These are phyloP conservation scores for Sarocladium kiliense DNA, from an alignment of 2,329 filamentous ascomycete genomes.

Conservation along the genomic window DNA sequence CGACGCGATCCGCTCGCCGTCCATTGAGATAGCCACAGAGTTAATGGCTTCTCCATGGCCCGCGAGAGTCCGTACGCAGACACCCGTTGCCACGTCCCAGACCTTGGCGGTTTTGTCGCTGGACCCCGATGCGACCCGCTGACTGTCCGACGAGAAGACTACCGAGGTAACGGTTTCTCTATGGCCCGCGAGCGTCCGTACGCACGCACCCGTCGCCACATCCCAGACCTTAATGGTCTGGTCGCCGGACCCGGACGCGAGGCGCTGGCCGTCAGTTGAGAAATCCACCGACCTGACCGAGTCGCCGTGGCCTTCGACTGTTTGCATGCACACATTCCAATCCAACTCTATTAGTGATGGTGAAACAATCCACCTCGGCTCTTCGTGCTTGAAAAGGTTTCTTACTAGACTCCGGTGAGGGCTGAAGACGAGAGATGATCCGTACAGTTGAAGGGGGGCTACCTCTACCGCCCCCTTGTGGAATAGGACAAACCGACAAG, in stretches of 20 bases:
- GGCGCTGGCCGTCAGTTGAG: not conserved
- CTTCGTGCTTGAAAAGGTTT: conserved; percentile 11
- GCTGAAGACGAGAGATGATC: conserved; percentile 24
- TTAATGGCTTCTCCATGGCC: too few species aligned
- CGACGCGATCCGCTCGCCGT: too few species aligned
- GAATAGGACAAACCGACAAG: conserved; percentile 21
- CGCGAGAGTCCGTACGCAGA: too few species aligned
- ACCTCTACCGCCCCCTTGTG: conserved; percentile 19
- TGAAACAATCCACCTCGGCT: conserved; percentile 12
- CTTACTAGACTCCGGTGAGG: conserved; percentile 16
- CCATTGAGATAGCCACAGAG: too few species aligned
- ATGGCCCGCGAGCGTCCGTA: too few species aligned
- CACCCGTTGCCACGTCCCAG: too few species aligned
- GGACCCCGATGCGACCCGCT: too few species aligned
- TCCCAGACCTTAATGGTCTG: not conserved
- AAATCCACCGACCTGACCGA: not conserved
- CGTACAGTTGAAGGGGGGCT: conserved; percentile 25
- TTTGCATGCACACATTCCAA: conserved; percentile 12
- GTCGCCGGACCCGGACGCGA: not conserved
- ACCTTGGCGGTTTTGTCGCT: too few species aligned
- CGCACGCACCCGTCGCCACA: too few species aligned
- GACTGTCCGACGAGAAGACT: too few species aligned
- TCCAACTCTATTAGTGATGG: conserved; percentile 9
- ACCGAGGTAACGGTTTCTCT: too few species aligned
- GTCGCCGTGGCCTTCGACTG: not conserved